Base-by-base conservation (phyloP, 202 grass and related monocot species). In the Dendrocalamus latiflorus region DNA sequence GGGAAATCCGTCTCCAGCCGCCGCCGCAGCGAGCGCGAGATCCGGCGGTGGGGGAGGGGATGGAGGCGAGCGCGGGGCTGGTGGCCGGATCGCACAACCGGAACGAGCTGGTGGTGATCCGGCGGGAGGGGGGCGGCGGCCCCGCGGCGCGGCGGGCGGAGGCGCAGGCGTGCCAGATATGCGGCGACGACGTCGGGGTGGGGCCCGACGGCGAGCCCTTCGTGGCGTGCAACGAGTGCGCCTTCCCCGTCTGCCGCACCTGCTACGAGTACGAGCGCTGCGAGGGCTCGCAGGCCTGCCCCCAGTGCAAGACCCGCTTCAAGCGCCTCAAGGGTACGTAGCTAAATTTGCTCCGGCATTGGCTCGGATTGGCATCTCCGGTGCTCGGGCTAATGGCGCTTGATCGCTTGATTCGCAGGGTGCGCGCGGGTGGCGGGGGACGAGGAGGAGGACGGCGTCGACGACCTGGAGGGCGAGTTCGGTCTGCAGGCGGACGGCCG, bases 231-330 rank as follows among this genome's bases (percentile, higher is more conserved):
- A 94, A 94, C 54, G 94, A 97, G 81, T 97, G 94, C 68, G 91
- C 94, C 65, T 94, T 97, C 77, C 94, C 91, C 13, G 89, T 97
- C 54, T 97, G 94, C 76, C 76, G 79, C 39, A 81, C 30, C 58
- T 97, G 91, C 91, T 97, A 97, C 54, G 90, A 92, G 83, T 97
- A 97, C 68, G 94, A 97, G 78, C 86, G 93, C 20, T 83, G 88
- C 1, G 93, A 96, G 69, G 93, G 93, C 3, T 89, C 61, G 62
- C 93, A 96, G 86, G 66, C 88, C 18, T 96, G 93, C 78, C 93
- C 93, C 36, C 93, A 96, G 81, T 96, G 93, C 90, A 86, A 90
- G 65, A 96, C 88, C n/a, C 83, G 93, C 34, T 92, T 87, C 86
- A 89, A 85, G 75, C 90, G 93, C 26, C 88, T 92, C 68, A 95